Percentiles rank a stretch among this genome's conserved stretches.
phyloP scores from a whole-genome alignment of 108 stramenopile species.

The Nitzschia sp. region DNA sequence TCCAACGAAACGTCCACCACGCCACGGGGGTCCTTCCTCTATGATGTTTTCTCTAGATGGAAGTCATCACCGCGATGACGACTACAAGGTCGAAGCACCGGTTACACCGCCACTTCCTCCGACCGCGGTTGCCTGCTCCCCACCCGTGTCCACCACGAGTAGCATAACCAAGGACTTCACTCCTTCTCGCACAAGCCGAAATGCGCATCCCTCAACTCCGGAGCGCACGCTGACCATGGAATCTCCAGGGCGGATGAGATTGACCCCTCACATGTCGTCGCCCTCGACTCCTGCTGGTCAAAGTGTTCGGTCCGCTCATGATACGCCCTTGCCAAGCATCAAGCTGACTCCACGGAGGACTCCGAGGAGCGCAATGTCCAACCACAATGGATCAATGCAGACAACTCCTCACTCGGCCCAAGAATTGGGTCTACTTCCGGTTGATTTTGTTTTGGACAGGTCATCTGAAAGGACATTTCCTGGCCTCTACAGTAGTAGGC shows the following conservation, averaged over 20 bases:
- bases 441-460: not conserved
- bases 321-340: constrained; percentile 10
- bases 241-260: not conserved
- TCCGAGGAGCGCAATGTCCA: not conserved
- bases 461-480: not conserved
- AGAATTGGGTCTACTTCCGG: constrained; percentile 2
- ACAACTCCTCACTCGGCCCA: not conserved
- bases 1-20: constrained; percentile 3
- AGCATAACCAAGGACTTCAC: not conserved
- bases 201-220: not conserved
- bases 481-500: too few species aligned
- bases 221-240: not conserved
- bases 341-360: constrained; percentile 11
- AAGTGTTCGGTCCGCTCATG: constrained; percentile 4
- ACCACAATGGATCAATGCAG: not conserved
- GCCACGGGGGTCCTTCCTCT: constrained; percentile 1
- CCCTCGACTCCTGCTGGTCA: constrained; percentile 1
- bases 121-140: not conserved
- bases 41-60: constrained; percentile 1
- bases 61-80: not conserved
- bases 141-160: not conserved
- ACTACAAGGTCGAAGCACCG: not conserved
- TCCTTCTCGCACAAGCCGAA: not conserved
- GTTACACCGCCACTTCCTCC: not conserved
- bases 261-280: not conserved